Evolutionary conservation across 345 rosid species (phyloP).

Genomic region (Anastatica hierochuntica): DNA sequence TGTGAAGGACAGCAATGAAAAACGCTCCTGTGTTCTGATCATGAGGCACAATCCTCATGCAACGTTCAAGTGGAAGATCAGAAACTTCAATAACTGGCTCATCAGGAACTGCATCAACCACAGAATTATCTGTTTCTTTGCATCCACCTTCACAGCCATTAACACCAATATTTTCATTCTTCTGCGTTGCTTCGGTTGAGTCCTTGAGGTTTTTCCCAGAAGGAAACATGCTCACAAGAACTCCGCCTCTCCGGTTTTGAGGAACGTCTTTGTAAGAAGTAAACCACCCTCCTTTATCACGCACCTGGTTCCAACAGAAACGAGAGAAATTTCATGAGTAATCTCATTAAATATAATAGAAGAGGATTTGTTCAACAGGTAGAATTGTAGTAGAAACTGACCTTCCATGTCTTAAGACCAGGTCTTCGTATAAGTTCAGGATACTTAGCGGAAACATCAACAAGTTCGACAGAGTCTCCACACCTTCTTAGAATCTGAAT

Average conservation of each 20-base stretch:
- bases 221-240: slow-evolving; percentile 77
- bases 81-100: slow-evolving; percentile 47
- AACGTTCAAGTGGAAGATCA: slow-evolving; percentile 66
- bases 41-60: slow-evolving; percentile 90
- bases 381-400: slow-evolving; percentile 17
- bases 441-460: slow-evolving; percentile 67
- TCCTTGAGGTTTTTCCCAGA: slow-evolving; percentile 29
- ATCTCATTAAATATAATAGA: too few species aligned
- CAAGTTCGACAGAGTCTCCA: slow-evolving; percentile 71
- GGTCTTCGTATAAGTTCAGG: slow-evolving; percentile 82
- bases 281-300: slow-evolving; percentile 60
- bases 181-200: neutral
- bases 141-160: slow-evolving; percentile 11
- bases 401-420: slow-evolving; percentile 83
- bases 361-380: neutral
- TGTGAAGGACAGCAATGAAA: slow-evolving; percentile 77
- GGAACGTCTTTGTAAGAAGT: slow-evolving; percentile 58
- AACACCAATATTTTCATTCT: slow-evolving; percentile 14
- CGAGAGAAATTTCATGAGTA: neutral
- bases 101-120: slow-evolving; percentile 5
- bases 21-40: slow-evolving; percentile 96
- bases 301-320: slow-evolving; percentile 42
- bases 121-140: slow-evolving; percentile 7
- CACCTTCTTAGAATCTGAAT: slow-evolving; percentile 69
- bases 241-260: slow-evolving; percentile 38